These are phyloP conservation scores for Phyllostachys edulis DNA, from an alignment of 176 grass and related monocot genomes.

Conservation along the genomic window DNA sequence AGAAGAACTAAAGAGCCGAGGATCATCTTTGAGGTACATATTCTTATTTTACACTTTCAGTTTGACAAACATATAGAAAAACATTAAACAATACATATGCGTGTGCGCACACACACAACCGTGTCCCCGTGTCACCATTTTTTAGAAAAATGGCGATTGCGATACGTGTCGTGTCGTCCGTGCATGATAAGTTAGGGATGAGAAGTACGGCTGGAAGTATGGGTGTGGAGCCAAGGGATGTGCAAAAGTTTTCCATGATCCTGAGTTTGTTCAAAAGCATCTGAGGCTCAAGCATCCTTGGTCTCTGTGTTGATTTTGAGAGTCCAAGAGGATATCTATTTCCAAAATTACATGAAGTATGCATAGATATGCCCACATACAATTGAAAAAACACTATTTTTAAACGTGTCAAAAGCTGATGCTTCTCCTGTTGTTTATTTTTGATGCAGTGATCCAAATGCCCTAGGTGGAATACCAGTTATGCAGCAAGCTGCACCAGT, in stretches of 20 bases:
- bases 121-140: no score
- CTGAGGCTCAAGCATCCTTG: constrained; percentile 78
- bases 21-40: no score
- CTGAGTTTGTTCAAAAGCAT: constrained; percentile 93
- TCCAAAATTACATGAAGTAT: constrained; percentile 94
- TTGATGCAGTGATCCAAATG: constrained; percentile 71
- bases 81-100: no score
- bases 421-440: constrained; percentile 21
- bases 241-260: constrained; percentile 78
- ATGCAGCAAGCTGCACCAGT: constrained; percentile 64
- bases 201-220: constrained; percentile 68
- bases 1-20: no score
- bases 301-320: constrained; percentile 55
- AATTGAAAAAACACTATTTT: constrained; percentile 11
- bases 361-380: neutral
- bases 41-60: no score
- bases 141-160: no score
- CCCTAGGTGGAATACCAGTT: constrained; percentile 75
- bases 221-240: constrained; percentile 82
- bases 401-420: neutral
- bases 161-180: no score
- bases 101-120: no score
- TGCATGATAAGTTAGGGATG: no score
- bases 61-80: no score
- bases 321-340: constrained; percentile 77